Evolutionary conservation across 257 asterid genomes (phyloP), one percentile per base, ranked within the genome.

Genomic region (Fraxinus anomala): DNA sequence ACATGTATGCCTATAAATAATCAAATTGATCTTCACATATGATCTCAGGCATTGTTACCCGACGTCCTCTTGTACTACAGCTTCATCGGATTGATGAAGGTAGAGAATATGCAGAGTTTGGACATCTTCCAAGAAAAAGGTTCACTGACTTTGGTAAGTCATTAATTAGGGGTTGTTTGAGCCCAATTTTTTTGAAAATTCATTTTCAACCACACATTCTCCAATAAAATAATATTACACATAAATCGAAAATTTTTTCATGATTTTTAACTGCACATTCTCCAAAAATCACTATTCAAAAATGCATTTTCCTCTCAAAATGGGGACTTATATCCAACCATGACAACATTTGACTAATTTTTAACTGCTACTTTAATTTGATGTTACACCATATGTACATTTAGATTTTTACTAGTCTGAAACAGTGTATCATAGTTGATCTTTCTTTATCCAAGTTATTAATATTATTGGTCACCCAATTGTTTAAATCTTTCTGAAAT

Each of bases 31-130:
- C 39, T 36, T 26, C 34, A 72, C 34, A 12, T 44, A 68, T 61
- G 73, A 24, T 72, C 17, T 76, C 87, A 91, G 97, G 97, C 72
- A 90, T 92, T 73, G 96, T 92, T 81, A 90, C 97, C 66, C 86
- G 93, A 39, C 97, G 94, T 59, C 94, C 97, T 44, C 96, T 92
- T 72, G 97, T 92, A 19, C 85, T 92, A 72, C 97, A 92, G 85
- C 97, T 92, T 85, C 94, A 92, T 80, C 88, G 90, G 77, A 73
- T 92, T 74, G 91, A 90, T 4, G 97, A 90, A 72, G 90, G 90
- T 80, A 83, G 91, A 83, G 97, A 92, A 81, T 92, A 90, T 83
- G 97, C 89, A 31, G 96, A 92, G 82, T 92, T 92, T 82, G 97
- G 94, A 77, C 97, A 92, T 83, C 91, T 89, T 80, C 96, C 97